Percentiles rank a stretch among this genome's conserved stretches.
Evolutionary conservation across 2,329 filamentous ascomycete genomes (phyloP).

Genomic region (Bisporella sp.): DNA sequence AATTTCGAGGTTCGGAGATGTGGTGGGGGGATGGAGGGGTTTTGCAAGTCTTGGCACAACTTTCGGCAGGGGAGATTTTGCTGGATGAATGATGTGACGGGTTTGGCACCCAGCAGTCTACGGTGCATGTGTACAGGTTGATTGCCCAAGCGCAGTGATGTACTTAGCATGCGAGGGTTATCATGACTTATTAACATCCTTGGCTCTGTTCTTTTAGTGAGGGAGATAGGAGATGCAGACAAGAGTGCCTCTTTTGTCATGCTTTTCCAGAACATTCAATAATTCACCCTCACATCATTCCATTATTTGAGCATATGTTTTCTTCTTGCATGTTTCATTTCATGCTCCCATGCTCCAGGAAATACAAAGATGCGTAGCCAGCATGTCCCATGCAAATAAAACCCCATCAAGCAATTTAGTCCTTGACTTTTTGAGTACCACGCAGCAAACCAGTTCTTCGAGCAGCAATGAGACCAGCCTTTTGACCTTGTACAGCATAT

Average conservation of each 20-base stretch:
- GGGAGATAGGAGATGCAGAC: too few species aligned
- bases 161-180: too few species aligned
- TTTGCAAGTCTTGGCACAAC: not conserved
- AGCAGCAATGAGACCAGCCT: constrained; percentile 99
- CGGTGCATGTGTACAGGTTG: too few species aligned
- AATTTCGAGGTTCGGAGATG: constrained; percentile 6
- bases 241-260: too few species aligned
- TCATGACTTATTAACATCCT: too few species aligned
- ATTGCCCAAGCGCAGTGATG: too few species aligned
- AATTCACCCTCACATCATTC: too few species aligned
- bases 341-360: constrained; percentile 24
- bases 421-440: constrained; percentile 99
- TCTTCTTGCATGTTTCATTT: constrained; percentile 15
- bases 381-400: constrained; percentile 27
- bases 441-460: constrained; percentile 99
- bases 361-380: constrained; percentile 29
- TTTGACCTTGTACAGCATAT: constrained; percentile 97
- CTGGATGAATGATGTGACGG: too few species aligned
- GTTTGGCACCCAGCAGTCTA: too few species aligned
- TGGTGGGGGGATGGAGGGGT: constrained; percentile 7
- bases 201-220: too few species aligned
- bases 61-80: too few species aligned
- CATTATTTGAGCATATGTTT: constrained; percentile 2
- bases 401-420: constrained; percentile 45
- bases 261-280: too few species aligned